phyloP scores from a whole-genome alignment of 345 rosid genomes.

The Arabis alpina region DNA sequence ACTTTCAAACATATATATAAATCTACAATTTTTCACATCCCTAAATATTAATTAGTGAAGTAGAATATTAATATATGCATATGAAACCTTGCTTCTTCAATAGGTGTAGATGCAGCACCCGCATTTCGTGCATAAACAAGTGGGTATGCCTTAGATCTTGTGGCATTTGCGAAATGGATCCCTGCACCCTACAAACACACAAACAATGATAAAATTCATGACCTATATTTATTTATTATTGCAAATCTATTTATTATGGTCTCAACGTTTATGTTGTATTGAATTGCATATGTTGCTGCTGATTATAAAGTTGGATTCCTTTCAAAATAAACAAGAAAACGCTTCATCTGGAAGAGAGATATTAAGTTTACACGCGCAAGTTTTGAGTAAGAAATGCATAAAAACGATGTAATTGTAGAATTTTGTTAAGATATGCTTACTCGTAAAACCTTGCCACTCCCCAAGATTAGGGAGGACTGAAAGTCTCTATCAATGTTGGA shows the following conservation, averaged over 20 bases:
- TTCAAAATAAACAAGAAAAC: not conserved
- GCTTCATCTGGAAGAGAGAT: not conserved
- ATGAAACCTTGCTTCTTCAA: constrained; percentile 62
- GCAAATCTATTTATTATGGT: not conserved
- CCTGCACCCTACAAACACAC: constrained; percentile 59
- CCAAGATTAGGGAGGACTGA: constrained; percentile 38
- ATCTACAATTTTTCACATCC: not conserved
- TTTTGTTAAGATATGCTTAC: constrained; percentile 36
- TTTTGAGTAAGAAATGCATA: not conserved
- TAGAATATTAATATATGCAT: not conserved
- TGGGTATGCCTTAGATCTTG: constrained; percentile 54
- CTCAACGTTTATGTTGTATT: not conserved
- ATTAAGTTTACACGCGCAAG: not conserved
- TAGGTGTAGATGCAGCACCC: constrained; percentile 57
- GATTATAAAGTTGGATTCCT: not conserved
- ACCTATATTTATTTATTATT: constrained; percentile 33
- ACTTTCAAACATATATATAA: not conserved
- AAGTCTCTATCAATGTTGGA: constrained; percentile 52
- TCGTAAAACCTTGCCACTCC: constrained; percentile 38
- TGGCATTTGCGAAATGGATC: constrained; percentile 63
- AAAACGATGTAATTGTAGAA: constrained; percentile 41
- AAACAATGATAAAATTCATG: constrained; percentile 24
- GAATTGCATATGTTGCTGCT: too few relatives aligned
- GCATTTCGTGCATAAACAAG: constrained; percentile 59
- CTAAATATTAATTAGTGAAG: not conserved